Conservation (phyloP, 108 stramenopile species). For the Cyclotella baltica region DNA sequence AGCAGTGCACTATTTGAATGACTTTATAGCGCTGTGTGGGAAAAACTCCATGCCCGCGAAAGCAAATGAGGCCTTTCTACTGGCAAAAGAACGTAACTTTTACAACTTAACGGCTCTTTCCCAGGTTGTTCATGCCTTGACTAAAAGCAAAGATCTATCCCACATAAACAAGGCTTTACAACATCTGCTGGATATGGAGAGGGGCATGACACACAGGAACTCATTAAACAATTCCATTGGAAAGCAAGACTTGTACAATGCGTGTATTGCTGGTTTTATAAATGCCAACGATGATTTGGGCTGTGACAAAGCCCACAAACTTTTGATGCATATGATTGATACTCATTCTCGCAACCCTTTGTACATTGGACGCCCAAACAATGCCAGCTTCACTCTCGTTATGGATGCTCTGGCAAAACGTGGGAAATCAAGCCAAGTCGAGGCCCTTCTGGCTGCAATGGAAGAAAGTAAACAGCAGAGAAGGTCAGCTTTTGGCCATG, state of each 20-base stretch:
- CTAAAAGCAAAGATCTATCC: constrained; percentile 23
- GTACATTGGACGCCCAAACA: constrained; percentile 49
- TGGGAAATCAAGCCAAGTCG: constrained; percentile 20
- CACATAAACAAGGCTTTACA: constrained; percentile 38
- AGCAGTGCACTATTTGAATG: constrained; percentile 19
- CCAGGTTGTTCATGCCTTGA: constrained; percentile 25
- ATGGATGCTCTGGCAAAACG: constrained; percentile 44
- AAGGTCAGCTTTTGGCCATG: neutral
- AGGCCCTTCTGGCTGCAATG: constrained; percentile 43
- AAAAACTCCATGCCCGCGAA: constrained; percentile 27
- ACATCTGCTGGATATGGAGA: constrained; percentile 41
- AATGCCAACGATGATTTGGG: constrained; percentile 26
- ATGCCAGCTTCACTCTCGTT: constrained; percentile 37
- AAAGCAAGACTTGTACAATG: constrained; percentile 46
- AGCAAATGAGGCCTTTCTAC: constrained; percentile 38
- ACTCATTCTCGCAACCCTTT: constrained; percentile 37
- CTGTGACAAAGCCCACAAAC: constrained; percentile 21
- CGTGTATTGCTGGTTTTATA: constrained; percentile 43
- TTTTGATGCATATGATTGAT: constrained; percentile 42
- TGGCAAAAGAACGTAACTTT: constrained; percentile 31
- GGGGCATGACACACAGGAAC: constrained; percentile 30
- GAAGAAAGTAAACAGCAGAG: constrained; percentile 37
- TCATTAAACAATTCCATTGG: constrained; percentile 19
- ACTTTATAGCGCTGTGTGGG: constrained; percentile 41
- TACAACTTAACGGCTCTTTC: constrained; percentile 30